Evolutionary conservation across 225 moss, liverwort and hornwort genomes (phyloP), one percentile per base, ranked within the genome.

Genomic region (Bryum argenteum): DNA sequence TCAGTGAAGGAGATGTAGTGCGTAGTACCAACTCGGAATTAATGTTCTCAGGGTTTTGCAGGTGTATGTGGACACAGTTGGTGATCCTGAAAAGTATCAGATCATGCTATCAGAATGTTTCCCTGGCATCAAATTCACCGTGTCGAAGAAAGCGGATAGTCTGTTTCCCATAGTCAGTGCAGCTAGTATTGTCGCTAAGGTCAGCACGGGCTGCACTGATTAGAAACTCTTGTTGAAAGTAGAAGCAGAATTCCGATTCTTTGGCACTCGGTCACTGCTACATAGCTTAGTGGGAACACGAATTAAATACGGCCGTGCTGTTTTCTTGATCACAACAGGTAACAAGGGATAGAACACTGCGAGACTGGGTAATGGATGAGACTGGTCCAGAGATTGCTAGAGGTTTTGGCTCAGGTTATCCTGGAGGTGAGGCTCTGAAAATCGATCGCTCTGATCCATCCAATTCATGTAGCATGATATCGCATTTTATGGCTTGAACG

Each of bases 31-130:
- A 65, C 6, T 40, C 47, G 53, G 65, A 60, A 65, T 51, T 23
- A 21, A n/a, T 24, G 39, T 18, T 55, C 4, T 51, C 65, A 66
- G 51, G 59, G n/a, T 73, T 82, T 43, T 63, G 73, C 80, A 91
- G 91, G 91, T 91, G 8, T 92, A 82, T 77, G 90, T 92, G 55
- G 91, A 92, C 80, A 92, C 91, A 15, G 91, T 92, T 44, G 91
- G 91, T 26, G 91, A 90, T 78, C 75, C 91, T 59, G 90, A 84
- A 55, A 89, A 92, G 77, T 92, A 92, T 77, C 83, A 89, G 70
- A 82, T 61, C 45, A 77, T 83, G 71, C 79, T 92, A 24, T 83
- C 75, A 45, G 82, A 84, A 75, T 69, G 75, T 50, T 92, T 92
- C 66, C 88, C 91, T 21, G 89, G 91, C 56, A 84, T 92, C 80